These are phyloP conservation scores for Cylindrodendrum hubeiense DNA, from an alignment of 2,329 filamentous ascomycete species.

Conservation along the genomic window DNA sequence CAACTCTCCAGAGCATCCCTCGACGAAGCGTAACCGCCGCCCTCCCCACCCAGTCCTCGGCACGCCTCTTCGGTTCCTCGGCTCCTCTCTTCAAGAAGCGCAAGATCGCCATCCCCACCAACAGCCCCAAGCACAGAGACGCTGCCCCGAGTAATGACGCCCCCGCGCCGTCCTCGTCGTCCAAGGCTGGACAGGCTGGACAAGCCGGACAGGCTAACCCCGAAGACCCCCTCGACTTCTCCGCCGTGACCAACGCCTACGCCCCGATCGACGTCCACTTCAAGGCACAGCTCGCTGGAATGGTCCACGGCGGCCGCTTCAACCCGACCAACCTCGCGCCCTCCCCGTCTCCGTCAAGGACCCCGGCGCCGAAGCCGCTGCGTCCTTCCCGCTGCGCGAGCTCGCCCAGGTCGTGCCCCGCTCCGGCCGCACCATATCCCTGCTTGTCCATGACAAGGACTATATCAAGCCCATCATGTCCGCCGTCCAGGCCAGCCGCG, in stretches of 20 bases:
- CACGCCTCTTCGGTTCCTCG: slow-evolving; percentile 48
- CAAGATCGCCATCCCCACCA: slow-evolving; percentile 49
- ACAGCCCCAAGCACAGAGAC: slow-evolving; percentile 44
- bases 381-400: slow-evolving; percentile 64
- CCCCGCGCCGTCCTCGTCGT: slow-evolving; percentile 34
- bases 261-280: slow-evolving; percentile 57
- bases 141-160: slow-evolving; percentile 32
- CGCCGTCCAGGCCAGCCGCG: slow-evolving; percentile 63
- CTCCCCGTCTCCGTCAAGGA: slow-evolving; percentile 56
- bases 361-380: slow-evolving; percentile 39
- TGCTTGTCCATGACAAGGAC: slow-evolving; percentile 56
- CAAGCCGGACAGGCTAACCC: slow-evolving; percentile 48
- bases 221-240: slow-evolving; percentile 62
- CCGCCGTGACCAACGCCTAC: slow-evolving; percentile 60
- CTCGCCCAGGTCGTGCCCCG: slow-evolving; percentile 67
- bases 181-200: slow-evolving; percentile 43
- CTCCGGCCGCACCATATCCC: slow-evolving; percentile 54
- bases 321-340: slow-evolving; percentile 61
- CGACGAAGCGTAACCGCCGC: slow-evolving; percentile 16
- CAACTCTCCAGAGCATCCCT: slow-evolving; percentile 29
- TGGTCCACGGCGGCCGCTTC: slow-evolving; percentile 63
- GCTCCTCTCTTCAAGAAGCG: slow-evolving; percentile 52
- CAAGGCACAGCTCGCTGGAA: slow-evolving; percentile 55
- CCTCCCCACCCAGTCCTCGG: slow-evolving; percentile 2
- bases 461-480: slow-evolving; percentile 68